Evolutionary conservation across 441 rosid species (phyloP), one percentile per base, ranked within the genome.

Genomic region (Bruguiera hainesii): DNA sequence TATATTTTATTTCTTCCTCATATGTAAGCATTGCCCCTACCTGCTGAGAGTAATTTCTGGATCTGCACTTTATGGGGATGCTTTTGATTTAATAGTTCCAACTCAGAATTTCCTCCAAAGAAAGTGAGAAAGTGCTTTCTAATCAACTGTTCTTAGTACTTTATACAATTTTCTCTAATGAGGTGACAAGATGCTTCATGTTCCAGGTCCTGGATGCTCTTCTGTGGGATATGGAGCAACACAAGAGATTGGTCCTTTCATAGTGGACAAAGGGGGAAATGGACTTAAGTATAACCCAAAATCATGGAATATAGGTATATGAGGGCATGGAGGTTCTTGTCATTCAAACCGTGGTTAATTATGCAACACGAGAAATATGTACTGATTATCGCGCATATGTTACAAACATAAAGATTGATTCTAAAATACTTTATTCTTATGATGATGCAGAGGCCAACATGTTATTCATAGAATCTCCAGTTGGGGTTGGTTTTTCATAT

Each of bases 201-300:
- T 77, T 80, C 70, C 85, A 91, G 97, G 97, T 52, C 97, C 97
- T 66, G 97, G 97, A 48, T 91, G 97, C 80, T 91, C 97, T 69
- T 91, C 97, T 66, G 89, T 91, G 74, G 97, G 94, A 71, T 87
- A 91, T 66, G 97, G 97, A 58, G 97, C 94, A 71, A 86, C 97
- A 68, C 94, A 91, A 81, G 97, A 91, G 82, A 89, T 87, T 79
- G 97, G 97, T 48, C 97, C 97, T 73, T 91, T 91, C 77, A 56
- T 89, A 67, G 90, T 87, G 81, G 91, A 84, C 72, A 67, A 69
- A 65, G 74, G 77, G 53, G 97, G 89, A 6, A 77, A 66, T 42
- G 84, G 81, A 67, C 69, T 89, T 70, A 78, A 74, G 63, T 79
- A 68, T 66, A 91, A 91, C 65, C 87, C 87, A 11, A 72, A 75